phyloP scores from a whole-genome alignment of 2,329 filamentous ascomycete genomes.

The Stachybotrys chlorohalonatus region DNA sequence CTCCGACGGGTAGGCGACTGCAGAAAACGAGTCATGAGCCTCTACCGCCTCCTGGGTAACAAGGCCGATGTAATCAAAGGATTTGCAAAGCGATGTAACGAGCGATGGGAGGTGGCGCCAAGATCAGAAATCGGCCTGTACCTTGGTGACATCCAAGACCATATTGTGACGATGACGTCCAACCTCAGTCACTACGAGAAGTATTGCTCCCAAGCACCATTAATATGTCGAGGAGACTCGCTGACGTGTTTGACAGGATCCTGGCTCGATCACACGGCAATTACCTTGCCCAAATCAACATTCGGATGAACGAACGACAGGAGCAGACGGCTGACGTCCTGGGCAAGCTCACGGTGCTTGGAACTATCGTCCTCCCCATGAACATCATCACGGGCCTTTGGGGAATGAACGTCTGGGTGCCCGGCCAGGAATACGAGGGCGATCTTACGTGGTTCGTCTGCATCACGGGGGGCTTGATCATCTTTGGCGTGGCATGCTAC shows the following conservation, averaged over 20 bases:
- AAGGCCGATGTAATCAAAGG: constrained; percentile 99
- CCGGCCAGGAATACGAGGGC: constrained; percentile 74
- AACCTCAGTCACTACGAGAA: constrained; percentile 96
- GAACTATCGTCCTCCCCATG: constrained; percentile 96
- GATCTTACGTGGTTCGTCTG: constrained; percentile 68
- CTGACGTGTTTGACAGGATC: constrained; percentile 46
- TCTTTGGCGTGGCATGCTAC: constrained; percentile 75
- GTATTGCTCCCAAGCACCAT: constrained; percentile 38
- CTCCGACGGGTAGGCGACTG: constrained; percentile 86
- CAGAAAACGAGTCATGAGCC: constrained; percentile 92
- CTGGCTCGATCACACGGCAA: constrained; percentile 87
- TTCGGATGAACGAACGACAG: constrained; percentile 95
- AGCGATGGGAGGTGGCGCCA: constrained; percentile 94
- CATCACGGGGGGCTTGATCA: constrained; percentile 63
- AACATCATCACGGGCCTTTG: constrained; percentile 98
- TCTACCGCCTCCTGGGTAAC: constrained; percentile 87
- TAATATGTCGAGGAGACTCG: background rate
- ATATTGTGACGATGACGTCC: constrained; percentile 97
- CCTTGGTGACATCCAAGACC: constrained; percentile 95
- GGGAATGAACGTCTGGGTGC: constrained; percentile 98
- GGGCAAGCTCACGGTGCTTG: constrained; percentile 87
- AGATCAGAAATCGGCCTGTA: constrained; percentile 96
- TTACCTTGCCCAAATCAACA: constrained; percentile 98
- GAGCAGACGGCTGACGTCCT: constrained; percentile 94
- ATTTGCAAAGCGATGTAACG: constrained; percentile 95